These are phyloP conservation scores for Blumeria hordei DNA, from an alignment of 2,329 filamentous ascomycete species.

Conservation along the genomic window DNA sequence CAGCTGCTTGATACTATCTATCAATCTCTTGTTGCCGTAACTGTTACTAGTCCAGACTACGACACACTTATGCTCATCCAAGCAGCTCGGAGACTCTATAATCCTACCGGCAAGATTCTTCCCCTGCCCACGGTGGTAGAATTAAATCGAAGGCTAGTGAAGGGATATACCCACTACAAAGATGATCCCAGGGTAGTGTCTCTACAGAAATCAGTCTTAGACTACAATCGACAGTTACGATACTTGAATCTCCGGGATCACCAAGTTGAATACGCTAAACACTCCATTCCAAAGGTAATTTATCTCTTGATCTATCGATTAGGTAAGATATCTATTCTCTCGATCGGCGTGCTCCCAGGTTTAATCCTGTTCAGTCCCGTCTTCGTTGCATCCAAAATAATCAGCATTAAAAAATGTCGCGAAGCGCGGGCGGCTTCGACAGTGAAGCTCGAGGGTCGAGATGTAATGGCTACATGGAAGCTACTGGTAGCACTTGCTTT, in stretches of 20 bases:
- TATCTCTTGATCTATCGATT: slow-evolving; percentile 58
- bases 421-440: slow-evolving; percentile 66
- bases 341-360: slow-evolving; percentile 64
- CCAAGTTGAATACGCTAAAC: slow-evolving; percentile 76
- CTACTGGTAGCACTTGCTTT: slow-evolving; percentile 28
- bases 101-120: slow-evolving; percentile 79
- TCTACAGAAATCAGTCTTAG: slow-evolving; percentile 49
- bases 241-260: slow-evolving; percentile 79
- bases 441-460: slow-evolving; percentile 69
- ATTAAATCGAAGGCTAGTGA: slow-evolving; percentile 71
- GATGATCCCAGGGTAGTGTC: slow-evolving; percentile 63
- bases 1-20: slow-evolving; percentile 70
- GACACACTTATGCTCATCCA: slow-evolving; percentile 93
- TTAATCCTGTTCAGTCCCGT: slow-evolving; percentile 71
- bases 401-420: slow-evolving; percentile 59
- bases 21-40: slow-evolving; percentile 64
- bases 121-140: slow-evolving; percentile 83
- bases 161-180: slow-evolving; percentile 83
- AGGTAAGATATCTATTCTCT: slow-evolving; percentile 50
- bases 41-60: slow-evolving; percentile 79
- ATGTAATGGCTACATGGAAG: slow-evolving; percentile 90
- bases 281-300: slow-evolving; percentile 54
- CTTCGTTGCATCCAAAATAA: slow-evolving; percentile 62
- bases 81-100: slow-evolving; percentile 79
- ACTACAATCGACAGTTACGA: slow-evolving; percentile 70